Evolutionary conservation across 2,329 filamentous ascomycete genomes (phyloP).

Genomic region (Paecilomyces niveus): DNA sequence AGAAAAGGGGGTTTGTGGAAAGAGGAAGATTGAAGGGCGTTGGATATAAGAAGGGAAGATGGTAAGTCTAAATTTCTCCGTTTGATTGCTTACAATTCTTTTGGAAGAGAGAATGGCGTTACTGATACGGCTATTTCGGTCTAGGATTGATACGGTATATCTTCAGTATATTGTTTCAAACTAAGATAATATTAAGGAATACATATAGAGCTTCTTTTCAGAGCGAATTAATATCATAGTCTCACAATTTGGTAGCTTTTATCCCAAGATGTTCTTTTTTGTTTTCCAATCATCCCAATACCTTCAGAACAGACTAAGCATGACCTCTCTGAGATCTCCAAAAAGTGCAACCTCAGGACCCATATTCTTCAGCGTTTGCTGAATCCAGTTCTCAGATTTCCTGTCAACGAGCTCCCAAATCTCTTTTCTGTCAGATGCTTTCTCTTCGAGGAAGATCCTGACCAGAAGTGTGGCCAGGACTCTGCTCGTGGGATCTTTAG

Average conservation of each 20-base stretch:
- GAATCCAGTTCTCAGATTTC: not conserved
- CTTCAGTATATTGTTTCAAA: conserved; percentile 3
- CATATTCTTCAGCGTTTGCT: not conserved
- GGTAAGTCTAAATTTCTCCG: conserved; percentile 16
- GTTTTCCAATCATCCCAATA: not conserved
- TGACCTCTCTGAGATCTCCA: not conserved
- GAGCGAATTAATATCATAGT: too few relatives aligned
- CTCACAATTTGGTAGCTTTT: not conserved
- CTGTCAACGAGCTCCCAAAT: not conserved
- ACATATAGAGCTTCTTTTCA: not conserved
- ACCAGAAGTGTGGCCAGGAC: not conserved
- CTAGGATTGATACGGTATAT: conserved; percentile 3
- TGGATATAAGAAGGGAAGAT: conserved; percentile 30
- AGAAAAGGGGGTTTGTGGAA: conserved; percentile 31
- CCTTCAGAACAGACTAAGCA: not conserved
- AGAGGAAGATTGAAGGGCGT: conserved; percentile 30
- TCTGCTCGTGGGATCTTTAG: not conserved
- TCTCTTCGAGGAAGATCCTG: not conserved
- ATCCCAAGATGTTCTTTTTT: not conserved
- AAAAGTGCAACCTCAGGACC: not conserved
- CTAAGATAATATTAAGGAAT: not conserved
- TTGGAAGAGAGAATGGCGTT: not conserved
- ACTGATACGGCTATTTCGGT: not conserved
- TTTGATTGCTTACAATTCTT: not conserved
- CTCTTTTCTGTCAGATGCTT: not conserved